These are phyloP conservation scores for Neohortaea acidophila DNA, from an alignment of 495 filamentous ascomycete species.

Conservation along the genomic window DNA sequence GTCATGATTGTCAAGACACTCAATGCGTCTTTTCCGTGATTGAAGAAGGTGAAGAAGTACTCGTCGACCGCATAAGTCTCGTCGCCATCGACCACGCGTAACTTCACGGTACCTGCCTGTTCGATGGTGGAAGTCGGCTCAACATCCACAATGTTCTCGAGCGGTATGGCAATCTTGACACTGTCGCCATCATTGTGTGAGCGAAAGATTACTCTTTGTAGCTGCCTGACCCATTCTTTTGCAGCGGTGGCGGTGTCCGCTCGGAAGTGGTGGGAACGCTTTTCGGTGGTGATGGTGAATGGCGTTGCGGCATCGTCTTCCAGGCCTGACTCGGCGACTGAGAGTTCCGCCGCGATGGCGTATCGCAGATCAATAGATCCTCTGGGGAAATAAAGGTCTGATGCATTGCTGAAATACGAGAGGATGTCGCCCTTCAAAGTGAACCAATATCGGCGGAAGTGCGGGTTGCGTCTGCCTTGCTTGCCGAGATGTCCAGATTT, in stretches of 20 bases:
- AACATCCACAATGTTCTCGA: slow-evolving; percentile 77
- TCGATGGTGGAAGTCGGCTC: slow-evolving; percentile 86
- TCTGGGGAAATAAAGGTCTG: slow-evolving; percentile 78
- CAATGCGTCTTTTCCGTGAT: slow-evolving; percentile 70
- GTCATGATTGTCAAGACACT: slow-evolving; percentile 61
- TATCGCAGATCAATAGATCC: slow-evolving; percentile 88
- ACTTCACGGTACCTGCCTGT: slow-evolving; percentile 86
- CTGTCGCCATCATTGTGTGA: slow-evolving; percentile 94
- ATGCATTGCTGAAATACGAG: slow-evolving; percentile 76
- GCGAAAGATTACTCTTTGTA: slow-evolving; percentile 89
- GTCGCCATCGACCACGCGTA: slow-evolving; percentile 78
- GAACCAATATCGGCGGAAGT: slow-evolving; percentile 92
- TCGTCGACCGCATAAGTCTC: slow-evolving; percentile 93
- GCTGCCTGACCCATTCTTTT: slow-evolving; percentile 90
- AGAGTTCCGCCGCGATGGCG: slow-evolving; percentile 69
- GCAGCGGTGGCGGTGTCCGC: slow-evolving; percentile 80
- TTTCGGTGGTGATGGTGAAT: slow-evolving; percentile 69
- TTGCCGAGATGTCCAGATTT: slow-evolving; percentile 87
- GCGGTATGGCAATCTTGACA: slow-evolving; percentile 85
- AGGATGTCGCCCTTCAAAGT: slow-evolving; percentile 86
- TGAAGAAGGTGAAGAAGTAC: slow-evolving; percentile 97
- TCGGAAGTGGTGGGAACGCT: slow-evolving; percentile 72
- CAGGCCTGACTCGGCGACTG: slow-evolving; percentile 38
- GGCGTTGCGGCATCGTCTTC: slow-evolving; percentile 27
- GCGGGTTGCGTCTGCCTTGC: slow-evolving; percentile 75